phyloP scores from a whole-genome alignment of 176 grass and related monocot species.

The Aegilops tauschii region DNA sequence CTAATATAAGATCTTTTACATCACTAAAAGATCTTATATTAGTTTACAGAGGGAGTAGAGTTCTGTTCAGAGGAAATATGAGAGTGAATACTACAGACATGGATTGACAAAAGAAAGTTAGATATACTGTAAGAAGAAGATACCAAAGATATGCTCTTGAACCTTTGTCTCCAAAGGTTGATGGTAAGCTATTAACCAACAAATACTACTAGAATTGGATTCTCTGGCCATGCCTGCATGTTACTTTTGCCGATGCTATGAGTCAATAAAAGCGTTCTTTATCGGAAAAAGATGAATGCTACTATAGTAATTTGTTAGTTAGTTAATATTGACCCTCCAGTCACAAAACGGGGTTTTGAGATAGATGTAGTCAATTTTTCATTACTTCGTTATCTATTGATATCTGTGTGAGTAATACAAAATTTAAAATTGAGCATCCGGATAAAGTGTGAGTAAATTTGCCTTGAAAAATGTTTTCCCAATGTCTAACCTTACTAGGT shows the following conservation, averaged over 20 bases:
- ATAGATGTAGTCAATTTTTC: neutral
- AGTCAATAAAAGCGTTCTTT: too few relatives aligned
- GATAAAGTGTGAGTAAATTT: neutral
- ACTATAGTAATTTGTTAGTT: neutral
- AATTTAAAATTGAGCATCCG: neutral
- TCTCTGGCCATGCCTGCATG: neutral
- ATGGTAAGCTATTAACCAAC: neutral
- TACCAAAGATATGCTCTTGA: neutral
- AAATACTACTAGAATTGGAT: neutral
- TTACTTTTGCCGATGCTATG: neutral
- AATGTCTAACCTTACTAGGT: neutral
- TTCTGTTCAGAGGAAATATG: neutral
- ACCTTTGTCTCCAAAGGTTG: neutral
- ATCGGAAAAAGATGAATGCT: too few relatives aligned
- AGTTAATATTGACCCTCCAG: neutral
- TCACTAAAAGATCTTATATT: too few relatives aligned
- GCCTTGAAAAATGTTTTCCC: neutral
- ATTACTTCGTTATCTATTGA: neutral
- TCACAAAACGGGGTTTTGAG: too few relatives aligned
- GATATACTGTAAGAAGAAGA: neutral
- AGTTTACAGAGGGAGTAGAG: too few relatives aligned
- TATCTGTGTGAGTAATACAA: too few relatives aligned
- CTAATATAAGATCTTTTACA: too few relatives aligned
- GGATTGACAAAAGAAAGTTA: neutral
- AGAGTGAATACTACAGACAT: slow-evolving; percentile 8